phyloP scores from a whole-genome alignment of 495 filamentous ascomycete species.

The Halenospora varia region DNA sequence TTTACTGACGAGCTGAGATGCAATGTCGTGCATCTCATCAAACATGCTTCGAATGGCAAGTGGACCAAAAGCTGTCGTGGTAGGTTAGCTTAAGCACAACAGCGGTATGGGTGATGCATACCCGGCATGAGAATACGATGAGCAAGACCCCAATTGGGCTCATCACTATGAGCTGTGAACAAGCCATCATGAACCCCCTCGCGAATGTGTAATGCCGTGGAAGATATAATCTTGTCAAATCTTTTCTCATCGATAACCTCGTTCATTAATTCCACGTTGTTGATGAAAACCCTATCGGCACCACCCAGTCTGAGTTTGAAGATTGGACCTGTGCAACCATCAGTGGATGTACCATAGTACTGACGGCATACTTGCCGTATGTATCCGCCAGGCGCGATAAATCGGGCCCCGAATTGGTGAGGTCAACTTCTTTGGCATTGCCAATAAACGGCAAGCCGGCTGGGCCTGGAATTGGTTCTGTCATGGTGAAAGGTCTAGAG shows the following conservation, averaged over 20 bases:
- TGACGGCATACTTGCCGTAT: conserved; percentile 54
- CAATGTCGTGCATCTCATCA: conserved; percentile 71
- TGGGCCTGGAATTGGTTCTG: conserved; percentile 54
- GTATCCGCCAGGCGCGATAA: conserved; percentile 59
- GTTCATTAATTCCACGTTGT: conserved; percentile 52
- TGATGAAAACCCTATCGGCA: conserved; percentile 39
- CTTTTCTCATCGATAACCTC: conserved; percentile 66
- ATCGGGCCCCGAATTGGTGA: conserved; percentile 57
- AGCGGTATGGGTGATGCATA: neutral
- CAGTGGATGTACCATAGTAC: no score
- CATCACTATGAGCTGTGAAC: conserved; percentile 59
- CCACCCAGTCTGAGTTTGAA: conserved; percentile 55
- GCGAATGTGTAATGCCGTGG: conserved; percentile 48
- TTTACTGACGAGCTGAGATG: conserved; percentile 66
- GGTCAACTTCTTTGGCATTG: conserved; percentile 61
- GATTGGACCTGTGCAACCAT: conserved; percentile 70
- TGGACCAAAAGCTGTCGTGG: conserved; percentile 67
- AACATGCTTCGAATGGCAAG: conserved; percentile 68
- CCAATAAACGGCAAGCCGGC: conserved; percentile 64
- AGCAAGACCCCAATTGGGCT: conserved; percentile 67
- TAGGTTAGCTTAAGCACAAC: neutral
- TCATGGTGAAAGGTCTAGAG: no score
- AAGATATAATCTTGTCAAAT: conserved; percentile 54
- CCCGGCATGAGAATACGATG: conserved; percentile 55
- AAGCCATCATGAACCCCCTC: conserved; percentile 61